Conservation (phyloP, 1,284 basidiomycete species). For the Bondarzewia mesenterica region DNA sequence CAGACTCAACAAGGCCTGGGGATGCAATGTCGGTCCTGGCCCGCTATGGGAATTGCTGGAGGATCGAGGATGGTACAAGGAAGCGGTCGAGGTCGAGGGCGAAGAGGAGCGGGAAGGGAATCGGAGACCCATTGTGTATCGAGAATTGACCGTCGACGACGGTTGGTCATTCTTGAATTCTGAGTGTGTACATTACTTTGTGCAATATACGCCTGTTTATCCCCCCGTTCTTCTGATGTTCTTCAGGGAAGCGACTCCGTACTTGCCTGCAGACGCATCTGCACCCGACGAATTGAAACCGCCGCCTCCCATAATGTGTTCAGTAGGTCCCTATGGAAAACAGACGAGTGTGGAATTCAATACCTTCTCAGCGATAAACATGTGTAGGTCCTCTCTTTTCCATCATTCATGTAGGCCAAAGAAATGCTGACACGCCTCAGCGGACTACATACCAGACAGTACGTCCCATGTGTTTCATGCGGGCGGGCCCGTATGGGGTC, state of each 20-base stretch:
- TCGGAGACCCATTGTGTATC: conserved; percentile 52
- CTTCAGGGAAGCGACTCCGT: conserved; percentile 44
- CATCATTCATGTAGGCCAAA: not conserved
- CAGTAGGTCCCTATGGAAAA: conserved; percentile 48
- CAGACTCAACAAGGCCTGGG: conserved; percentile 54
- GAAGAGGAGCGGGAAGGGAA: conserved; percentile 33
- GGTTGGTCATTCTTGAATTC: conserved; percentile 37
- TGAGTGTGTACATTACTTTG: conserved; percentile 36
- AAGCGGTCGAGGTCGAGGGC: conserved; percentile 29
- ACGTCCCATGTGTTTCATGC: conserved; percentile 68
- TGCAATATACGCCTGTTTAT: not conserved
- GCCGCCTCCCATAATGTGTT: conserved; percentile 50
- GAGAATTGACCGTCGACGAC: conserved; percentile 30
- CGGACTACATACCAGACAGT: conserved; percentile 36
- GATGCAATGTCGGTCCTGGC: conserved; percentile 62
- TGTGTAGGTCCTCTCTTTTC: conserved; percentile 38
- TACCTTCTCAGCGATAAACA: conserved; percentile 46
- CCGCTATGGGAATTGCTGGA: conserved; percentile 68
- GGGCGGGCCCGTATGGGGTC: conserved; percentile 78
- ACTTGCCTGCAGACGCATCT: conserved; percentile 44
- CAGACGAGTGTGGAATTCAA: conserved; percentile 42
- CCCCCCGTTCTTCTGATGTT: not conserved
- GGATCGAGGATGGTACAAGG: conserved; percentile 72
- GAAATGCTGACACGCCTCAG: conserved; percentile 15
- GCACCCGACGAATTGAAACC: conserved; percentile 39